These are phyloP conservation scores for Lantana camara DNA, from an alignment of 257 asterid genomes.

Conservation along the genomic window DNA sequence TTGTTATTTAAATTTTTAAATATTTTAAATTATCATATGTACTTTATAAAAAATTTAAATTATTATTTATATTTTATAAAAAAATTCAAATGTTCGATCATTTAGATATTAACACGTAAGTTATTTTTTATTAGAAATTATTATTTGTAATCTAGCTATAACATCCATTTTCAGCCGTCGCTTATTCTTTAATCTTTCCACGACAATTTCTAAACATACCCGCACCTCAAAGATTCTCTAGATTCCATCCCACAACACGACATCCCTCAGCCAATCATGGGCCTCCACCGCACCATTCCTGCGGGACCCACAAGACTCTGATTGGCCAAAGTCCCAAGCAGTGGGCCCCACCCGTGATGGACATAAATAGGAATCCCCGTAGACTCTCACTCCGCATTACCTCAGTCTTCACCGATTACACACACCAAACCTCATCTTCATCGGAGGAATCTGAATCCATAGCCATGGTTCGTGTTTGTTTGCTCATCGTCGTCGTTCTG, in stretches of 20 bases:
- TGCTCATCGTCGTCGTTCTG: slow-evolving; percentile 42
- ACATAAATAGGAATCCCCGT: not conserved
- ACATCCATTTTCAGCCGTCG: slow-evolving; percentile 3
- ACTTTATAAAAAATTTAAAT: no score
- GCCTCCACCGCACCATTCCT: not conserved
- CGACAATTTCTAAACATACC: not conserved
- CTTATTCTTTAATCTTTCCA: not conserved
- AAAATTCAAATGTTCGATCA: no score
- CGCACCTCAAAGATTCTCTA: not conserved
- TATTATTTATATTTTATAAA: no score
- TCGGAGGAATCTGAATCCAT: not conserved
- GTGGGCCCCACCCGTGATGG: not conserved
- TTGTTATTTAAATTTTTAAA: no score
- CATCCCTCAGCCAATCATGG: not conserved
- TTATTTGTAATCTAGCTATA: no score
- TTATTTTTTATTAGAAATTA: no score
- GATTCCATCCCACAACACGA: not conserved
- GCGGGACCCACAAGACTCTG: no score
- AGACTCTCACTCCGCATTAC: not conserved
- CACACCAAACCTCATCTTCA: slow-evolving; percentile 14
- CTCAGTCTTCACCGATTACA: no score
- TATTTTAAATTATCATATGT: no score
- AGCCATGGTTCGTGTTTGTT: slow-evolving; percentile 53
- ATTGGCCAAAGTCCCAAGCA: not conserved
- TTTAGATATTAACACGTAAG: no score